Conservation (phyloP, 1,284 basidiomycete genomes). For the Boletus calvinii region DNA sequence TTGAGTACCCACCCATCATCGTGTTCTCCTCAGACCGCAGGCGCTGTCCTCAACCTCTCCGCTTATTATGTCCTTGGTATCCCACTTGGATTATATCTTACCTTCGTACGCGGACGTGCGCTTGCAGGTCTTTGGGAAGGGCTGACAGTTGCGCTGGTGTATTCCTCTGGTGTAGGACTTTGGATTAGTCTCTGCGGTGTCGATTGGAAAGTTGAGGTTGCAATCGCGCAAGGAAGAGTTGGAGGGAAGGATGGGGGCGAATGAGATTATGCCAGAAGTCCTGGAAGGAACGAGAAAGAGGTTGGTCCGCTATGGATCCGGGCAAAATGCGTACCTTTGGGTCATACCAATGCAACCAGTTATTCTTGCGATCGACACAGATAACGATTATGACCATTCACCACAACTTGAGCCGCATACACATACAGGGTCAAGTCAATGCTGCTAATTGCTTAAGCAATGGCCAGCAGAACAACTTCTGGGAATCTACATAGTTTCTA, state of each 20-base stretch:
- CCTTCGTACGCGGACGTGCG: slow-evolving; percentile 50
- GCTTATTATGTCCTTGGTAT: slow-evolving; percentile 71
- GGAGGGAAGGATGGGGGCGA: slow-evolving; percentile 16
- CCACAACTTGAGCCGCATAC: too few species aligned
- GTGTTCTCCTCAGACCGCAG: slow-evolving; percentile 38
- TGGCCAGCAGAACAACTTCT: too few species aligned
- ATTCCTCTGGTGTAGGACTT: slow-evolving; percentile 50
- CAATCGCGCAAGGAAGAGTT: slow-evolving; percentile 45
- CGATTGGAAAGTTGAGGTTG: slow-evolving; percentile 62
- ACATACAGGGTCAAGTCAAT: too few species aligned
- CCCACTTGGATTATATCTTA: slow-evolving; percentile 63
- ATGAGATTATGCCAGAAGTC: not conserved
- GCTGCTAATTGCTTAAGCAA: too few species aligned
- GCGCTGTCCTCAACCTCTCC: slow-evolving; percentile 61
- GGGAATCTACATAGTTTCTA: too few species aligned
- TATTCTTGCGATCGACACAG: too few species aligned
- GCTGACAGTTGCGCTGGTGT: slow-evolving; percentile 61
- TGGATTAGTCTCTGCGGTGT: slow-evolving; percentile 47
- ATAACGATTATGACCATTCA: too few species aligned
- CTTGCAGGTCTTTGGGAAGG: slow-evolving; percentile 69
- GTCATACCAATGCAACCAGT: too few species aligned
- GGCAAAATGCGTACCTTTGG: too few species aligned
- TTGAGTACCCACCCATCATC: not conserved
- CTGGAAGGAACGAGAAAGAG: not conserved
- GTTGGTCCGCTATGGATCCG: too few species aligned